Evolutionary conservation across 164 flowering plant species (phyloP).

Genomic region (Dillenia turbinata): DNA sequence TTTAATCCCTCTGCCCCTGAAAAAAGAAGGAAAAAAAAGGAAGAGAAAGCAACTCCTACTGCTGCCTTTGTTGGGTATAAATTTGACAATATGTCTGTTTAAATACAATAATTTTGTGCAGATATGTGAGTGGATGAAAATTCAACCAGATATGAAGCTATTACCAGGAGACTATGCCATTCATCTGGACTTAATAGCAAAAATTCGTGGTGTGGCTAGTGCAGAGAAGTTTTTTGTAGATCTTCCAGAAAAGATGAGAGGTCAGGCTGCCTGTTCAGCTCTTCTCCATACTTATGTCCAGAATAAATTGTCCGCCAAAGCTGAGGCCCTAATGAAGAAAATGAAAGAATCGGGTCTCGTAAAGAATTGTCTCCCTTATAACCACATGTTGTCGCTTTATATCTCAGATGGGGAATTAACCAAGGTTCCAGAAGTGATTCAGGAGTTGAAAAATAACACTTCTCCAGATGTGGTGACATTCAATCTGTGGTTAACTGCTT

Average conservation of each 20-base stretch:
- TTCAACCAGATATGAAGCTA: conserved; percentile 61
- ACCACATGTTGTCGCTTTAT: conserved; percentile 69
- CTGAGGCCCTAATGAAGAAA: conserved; percentile 81
- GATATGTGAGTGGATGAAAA: conserved; percentile 94
- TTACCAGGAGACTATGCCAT: conserved; percentile 88
- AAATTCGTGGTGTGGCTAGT: conserved; percentile 67
- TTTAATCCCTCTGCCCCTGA: no score
- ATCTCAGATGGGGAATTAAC: conserved; percentile 59
- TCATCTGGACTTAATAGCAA: conserved; percentile 86
- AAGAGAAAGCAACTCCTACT: no score
- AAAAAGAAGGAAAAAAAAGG: no score
- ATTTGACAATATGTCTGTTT: no score
- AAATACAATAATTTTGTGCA: conserved; percentile 22
- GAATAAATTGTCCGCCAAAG: conserved; percentile 45
- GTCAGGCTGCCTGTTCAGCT: conserved; percentile 43
- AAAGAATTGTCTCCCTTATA: conserved; percentile 59
- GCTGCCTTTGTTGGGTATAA: no score
- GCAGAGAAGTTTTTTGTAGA: conserved; percentile 91
- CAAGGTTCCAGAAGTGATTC: conserved; percentile 45
- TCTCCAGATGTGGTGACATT: conserved; percentile 71
- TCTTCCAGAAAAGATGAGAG: conserved; percentile 70
- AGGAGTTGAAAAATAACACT: conserved; percentile 52
- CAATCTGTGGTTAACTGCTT: conserved; percentile 60
- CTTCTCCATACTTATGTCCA: conserved; percentile 78
- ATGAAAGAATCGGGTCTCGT: conserved; percentile 74